Base-by-base conservation (phyloP, 345 rosid species). In the Adansonia digitata region DNA sequence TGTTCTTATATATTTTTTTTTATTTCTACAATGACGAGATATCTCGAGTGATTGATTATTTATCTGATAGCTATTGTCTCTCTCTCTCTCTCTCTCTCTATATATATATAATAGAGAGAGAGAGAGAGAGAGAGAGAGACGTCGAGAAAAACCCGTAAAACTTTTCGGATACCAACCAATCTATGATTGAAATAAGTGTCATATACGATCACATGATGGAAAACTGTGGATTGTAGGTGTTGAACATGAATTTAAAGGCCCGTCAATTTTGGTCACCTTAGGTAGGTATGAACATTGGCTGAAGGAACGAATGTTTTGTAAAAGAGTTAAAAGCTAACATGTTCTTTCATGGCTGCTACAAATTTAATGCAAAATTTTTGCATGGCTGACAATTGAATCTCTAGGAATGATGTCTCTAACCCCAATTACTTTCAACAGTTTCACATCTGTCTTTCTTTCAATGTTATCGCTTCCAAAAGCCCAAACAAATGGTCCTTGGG, bases 251-350 rank as follows among this genome's bases (percentile, higher is more conserved):
- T 29, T 60, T 60, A 60, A 3, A 60, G 39, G 40, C 65, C 29
- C 65, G 20, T 60, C 40, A 60, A 60, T 31, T 60, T 29, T 14
- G 22, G 40, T 60, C 20, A 14, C 65, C 65, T 29, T 31, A 5
- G 65, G 14, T 60, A 60, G 65, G 65, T 60, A 31, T 29, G 65
- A 60, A 60, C 20, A 60, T 60, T 60, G 63, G n/a, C n/a, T n/a
- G n/a, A n/a, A n/a, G n/a, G n/a, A n/a, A n/a, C n/a, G n/a, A n/a
- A n/a, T n/a, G n/a, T n/a, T n/a, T n/a, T n/a, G n/a, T n/a, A n/a
- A n/a, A n/a, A n/a, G n/a, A n/a, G n/a, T n/a, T n/a, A n/a, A n/a
- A n/a, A n/a, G n/a, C n/a, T n/a, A n/a, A n/a, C n/a, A n/a, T n/a
- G n/a, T n/a, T n/a, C n/a, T n/a, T n/a, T n/a, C n/a, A n/a, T n/a